Evolutionary conservation across 2,329 filamentous ascomycete species (phyloP), one percentile per base, ranked within the genome.

Genomic region (Trichoderma oligosporum): DNA sequence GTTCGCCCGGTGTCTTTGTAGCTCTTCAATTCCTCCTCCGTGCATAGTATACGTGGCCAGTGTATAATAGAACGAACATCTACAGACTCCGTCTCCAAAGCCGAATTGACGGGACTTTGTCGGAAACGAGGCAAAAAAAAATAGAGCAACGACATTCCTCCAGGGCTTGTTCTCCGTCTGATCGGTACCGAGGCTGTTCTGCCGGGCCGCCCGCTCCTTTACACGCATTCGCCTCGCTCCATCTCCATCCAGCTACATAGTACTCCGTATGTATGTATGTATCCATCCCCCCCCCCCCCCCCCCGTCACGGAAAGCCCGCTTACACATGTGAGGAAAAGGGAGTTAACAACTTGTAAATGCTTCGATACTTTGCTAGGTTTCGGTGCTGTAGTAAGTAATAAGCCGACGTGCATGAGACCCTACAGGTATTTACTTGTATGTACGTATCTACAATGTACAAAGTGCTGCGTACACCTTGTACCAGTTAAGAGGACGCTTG

Each of bases 191-290:
- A 54, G 51, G 51, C 29, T 45, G 14, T n/a, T 52, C 35, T 41
- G 18, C n/a, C n/a, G n/a, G n/a, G n/a, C n/a, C 22, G 22, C 12
- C 14, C 31, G 20, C 51, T 39, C 51, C 51, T 54, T 54, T 44
- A 54, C 51, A 27, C 39, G 51, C 51, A 54, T 45, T 36, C n/a
- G 12, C 29, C 51, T 54, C 41, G 29, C 48, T 52, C 36, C 48
- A 52, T 14, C 48, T n/a, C n/a, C n/a, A n/a, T n/a, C n/a, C n/a
- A n/a, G n/a, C n/a, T n/a, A n/a, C n/a, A n/a, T n/a, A n/a, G n/a
- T n/a, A n/a, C n/a, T n/a, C n/a, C n/a, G n/a, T n/a, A n/a, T n/a
- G n/a, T n/a, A n/a, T n/a, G n/a, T n/a, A n/a, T n/a, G n/a, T n/a
- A n/a, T n/a, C 36, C 2, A 12, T 33, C 16, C 25, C 25, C 9